Percentiles rank a stretch among this genome's conserved stretches.
phyloP scores from a whole-genome alignment of 139 green algal genomes.

The Picochlorum sp. region DNA sequence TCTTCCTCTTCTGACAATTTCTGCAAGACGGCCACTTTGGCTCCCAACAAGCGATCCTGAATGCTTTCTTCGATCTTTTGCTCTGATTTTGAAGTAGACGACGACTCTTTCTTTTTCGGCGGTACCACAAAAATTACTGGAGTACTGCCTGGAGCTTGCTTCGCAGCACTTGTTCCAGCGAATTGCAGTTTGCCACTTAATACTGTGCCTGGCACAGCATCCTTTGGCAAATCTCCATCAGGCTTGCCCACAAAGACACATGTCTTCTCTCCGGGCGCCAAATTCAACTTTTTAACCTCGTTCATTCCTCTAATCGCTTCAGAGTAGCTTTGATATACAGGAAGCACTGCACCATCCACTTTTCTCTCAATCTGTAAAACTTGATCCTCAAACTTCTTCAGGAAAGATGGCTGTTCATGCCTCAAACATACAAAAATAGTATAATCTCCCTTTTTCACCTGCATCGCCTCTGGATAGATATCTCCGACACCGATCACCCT shows the following conservation, averaged over 20 bases:
- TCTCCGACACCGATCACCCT: conserved; percentile 42
- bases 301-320: conserved; percentile 37
- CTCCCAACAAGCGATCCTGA: conserved; percentile 51
- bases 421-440: conserved; percentile 51
- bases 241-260: conserved; percentile 55
- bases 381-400: conserved; percentile 54
- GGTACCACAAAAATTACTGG: conserved; percentile 18
- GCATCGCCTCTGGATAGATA: conserved; percentile 25
- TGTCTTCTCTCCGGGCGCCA: conserved; percentile 20
- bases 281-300: conserved; percentile 19
- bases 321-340: conserved; percentile 47
- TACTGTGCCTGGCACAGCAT: conserved; percentile 52
- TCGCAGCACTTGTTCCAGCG: conserved; percentile 21
- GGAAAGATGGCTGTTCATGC: conserved; percentile 61
- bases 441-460: conserved; percentile 23
- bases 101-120: conserved; percentile 17
- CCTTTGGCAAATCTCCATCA: conserved; percentile 79
- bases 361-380: conserved; percentile 38
- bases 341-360: conserved; percentile 45
- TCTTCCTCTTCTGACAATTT: conserved; percentile 30
- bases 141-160: neutral
- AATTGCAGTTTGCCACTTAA: conserved; percentile 47
- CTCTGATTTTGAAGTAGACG: neutral
- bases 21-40: conserved; percentile 55
- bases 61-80: conserved; percentile 24